Percentiles rank a stretch among this genome's conserved stretches.
Evolutionary conservation across 306 rosid genomes (phyloP).

Genomic region (Cyamopsis tetragonoloba): DNA sequence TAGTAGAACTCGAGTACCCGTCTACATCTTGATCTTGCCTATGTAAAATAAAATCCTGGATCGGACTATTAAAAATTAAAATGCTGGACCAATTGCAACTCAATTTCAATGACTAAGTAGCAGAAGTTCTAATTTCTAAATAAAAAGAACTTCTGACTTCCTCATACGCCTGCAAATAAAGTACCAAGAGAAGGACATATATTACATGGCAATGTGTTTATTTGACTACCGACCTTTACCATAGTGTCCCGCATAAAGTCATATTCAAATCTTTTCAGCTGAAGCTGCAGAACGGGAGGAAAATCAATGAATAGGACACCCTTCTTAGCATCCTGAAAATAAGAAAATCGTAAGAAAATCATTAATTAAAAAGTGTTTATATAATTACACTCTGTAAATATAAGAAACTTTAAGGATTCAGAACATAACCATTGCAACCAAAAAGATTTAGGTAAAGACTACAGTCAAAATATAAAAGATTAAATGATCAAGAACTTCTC

Average conservation of each 20-base stretch:
- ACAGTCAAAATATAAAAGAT: neutral
- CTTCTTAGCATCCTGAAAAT: slow-evolving; percentile 92
- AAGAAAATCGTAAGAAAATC: slow-evolving; percentile 19
- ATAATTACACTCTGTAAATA: slow-evolving; percentile 7
- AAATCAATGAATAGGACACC: slow-evolving; percentile 94
- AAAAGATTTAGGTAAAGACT: slow-evolving; percentile 5
- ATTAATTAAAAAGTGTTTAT: neutral
- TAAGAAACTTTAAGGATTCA: slow-evolving; percentile 6
- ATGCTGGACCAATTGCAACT: neutral
- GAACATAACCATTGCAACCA: slow-evolving; percentile 20
- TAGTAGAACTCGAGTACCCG: neutral
- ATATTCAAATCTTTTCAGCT: slow-evolving; percentile 94
- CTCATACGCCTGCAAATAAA: slow-evolving; percentile 4
- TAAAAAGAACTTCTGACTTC: neutral
- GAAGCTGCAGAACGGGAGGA: slow-evolving; percentile 99
- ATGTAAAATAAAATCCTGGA: too few species aligned
- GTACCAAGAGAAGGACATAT: slow-evolving; percentile 1
- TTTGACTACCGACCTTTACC: slow-evolving; percentile 78
- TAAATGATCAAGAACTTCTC: neutral
- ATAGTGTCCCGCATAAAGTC: slow-evolving; percentile 96
- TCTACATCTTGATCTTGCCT: slow-evolving; percentile 16
- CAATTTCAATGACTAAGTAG: slow-evolving; percentile 5
- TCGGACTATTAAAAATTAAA: slow-evolving; percentile 2
- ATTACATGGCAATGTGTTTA: neutral
- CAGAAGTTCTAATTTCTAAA: neutral